Percentiles rank a stretch among this genome's conserved stretches.
phyloP scores from a whole-genome alignment of 306 rosid species.

The Citrullus mucosospermus region DNA sequence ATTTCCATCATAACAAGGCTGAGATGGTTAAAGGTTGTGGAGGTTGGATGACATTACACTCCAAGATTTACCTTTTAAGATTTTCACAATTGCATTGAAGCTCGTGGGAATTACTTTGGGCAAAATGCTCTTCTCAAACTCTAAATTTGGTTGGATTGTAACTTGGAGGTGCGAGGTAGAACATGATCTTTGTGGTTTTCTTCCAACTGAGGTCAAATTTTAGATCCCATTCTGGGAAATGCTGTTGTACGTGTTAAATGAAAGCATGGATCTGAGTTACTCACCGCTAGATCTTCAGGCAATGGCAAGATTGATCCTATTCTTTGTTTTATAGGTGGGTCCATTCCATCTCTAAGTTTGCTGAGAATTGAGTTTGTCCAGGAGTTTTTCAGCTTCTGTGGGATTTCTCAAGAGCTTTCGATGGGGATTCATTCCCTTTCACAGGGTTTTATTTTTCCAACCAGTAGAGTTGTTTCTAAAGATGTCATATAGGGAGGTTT shows the following conservation, averaged over 20 bases:
- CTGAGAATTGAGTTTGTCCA: too few species aligned
- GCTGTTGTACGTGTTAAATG: background rate
- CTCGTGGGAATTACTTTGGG: background rate
- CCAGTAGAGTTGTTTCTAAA: background rate
- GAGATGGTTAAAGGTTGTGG: background rate
- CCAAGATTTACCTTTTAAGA: background rate
- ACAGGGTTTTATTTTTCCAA: too few species aligned
- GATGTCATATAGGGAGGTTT: background rate
- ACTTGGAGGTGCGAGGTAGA: background rate
- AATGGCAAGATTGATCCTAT: too few species aligned
- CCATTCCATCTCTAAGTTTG: too few species aligned
- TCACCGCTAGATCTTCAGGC: background rate
- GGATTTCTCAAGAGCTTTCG: too few species aligned
- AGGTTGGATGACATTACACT: background rate
- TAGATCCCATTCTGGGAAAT: background rate
- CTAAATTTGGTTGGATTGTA: background rate
- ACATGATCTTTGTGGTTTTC: background rate
- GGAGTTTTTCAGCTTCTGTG: too few species aligned
- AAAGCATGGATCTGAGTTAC: background rate
- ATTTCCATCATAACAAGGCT: background rate
- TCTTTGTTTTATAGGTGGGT: too few species aligned
- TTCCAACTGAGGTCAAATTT: background rate
- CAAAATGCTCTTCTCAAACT: background rate
- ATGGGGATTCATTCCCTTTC: too few species aligned
- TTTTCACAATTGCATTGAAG: background rate